phyloP scores from a whole-genome alignment of 768 basidiomycete species.

The Sistotremastrum niveocremeum region DNA sequence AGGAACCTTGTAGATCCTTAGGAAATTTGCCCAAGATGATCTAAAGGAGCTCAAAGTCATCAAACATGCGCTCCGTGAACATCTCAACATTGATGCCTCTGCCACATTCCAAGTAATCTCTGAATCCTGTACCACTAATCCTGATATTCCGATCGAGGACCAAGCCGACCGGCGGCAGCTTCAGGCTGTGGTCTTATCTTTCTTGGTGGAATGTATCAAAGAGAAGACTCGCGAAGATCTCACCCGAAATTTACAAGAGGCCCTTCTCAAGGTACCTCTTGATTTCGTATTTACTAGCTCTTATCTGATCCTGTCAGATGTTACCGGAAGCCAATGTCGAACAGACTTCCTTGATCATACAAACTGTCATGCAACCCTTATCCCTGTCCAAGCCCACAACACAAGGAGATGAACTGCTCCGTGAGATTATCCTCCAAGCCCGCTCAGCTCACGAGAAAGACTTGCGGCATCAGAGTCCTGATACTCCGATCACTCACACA shows the following conservation, averaged over 20 bases:
- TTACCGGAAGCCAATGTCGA: slow-evolving; percentile 27
- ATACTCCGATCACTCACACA: slow-evolving; percentile 5
- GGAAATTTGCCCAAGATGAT: slow-evolving; percentile 33
- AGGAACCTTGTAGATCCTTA: neutral
- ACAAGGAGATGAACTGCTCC: slow-evolving; percentile 27
- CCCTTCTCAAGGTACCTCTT: slow-evolving; percentile 34
- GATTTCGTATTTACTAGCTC: slow-evolving; percentile 3
- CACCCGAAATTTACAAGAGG: slow-evolving; percentile 28
- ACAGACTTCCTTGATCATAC: slow-evolving; percentile 25
- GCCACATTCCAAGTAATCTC: slow-evolving; percentile 53
- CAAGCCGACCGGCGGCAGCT: slow-evolving; percentile 40
- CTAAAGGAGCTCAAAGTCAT: slow-evolving; percentile 50
- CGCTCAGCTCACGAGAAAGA: slow-evolving; percentile 19
- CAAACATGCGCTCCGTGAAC: slow-evolving; percentile 42
- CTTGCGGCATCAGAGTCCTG: slow-evolving; percentile 14
- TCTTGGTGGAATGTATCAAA: slow-evolving; percentile 35
- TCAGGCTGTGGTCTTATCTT: slow-evolving; percentile 44
- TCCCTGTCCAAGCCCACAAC: slow-evolving; percentile 25
- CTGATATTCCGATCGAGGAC: slow-evolving; percentile 26
- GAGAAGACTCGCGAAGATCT: slow-evolving; percentile 25
- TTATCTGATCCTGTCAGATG: slow-evolving; percentile 35
- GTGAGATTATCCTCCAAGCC: slow-evolving; percentile 25
- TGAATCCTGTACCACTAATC: slow-evolving; percentile 31
- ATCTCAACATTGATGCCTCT: slow-evolving; percentile 48
- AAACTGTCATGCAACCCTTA: slow-evolving; percentile 38